A percentile compares a stretch with the other conserved stretches of the same genome.
phyloP scores from a whole-genome alignment of 1,139 yeast genomes.

The Meyerozyma carpophila region DNA sequence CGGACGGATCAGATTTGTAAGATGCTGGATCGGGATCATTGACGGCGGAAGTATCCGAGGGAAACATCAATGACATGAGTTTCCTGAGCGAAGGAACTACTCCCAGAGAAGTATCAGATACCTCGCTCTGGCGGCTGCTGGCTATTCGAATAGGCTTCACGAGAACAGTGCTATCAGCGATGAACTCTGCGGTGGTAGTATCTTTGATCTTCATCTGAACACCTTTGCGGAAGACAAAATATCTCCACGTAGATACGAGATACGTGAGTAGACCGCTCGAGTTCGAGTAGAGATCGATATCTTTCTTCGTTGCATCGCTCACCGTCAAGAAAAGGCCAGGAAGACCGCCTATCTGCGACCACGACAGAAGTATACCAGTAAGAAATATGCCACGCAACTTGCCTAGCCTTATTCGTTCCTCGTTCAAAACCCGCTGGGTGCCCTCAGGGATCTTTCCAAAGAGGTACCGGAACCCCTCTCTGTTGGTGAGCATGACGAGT shows the following conservation, averaged over 20 bases:
- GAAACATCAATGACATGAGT: constrained; percentile 44
- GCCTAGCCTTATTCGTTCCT: constrained; percentile 46
- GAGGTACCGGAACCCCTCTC: constrained; percentile 56
- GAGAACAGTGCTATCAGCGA: constrained; percentile 47
- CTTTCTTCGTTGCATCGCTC: constrained; percentile 71
- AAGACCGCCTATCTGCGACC: constrained; percentile 80
- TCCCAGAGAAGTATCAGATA: background rate
- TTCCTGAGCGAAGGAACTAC: constrained; percentile 21
- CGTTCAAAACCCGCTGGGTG: constrained; percentile 64
- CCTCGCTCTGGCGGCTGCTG: background rate
- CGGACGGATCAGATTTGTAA: constrained; percentile 36
- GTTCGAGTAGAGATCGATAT: constrained; percentile 33
- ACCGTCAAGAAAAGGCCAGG: constrained; percentile 85
- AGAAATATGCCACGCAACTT: constrained; percentile 63
- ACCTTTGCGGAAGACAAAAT: constrained; percentile 82
- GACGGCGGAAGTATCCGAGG: constrained; percentile 34
- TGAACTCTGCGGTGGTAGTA: constrained; percentile 26
- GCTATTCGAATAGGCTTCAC: constrained; percentile 47
- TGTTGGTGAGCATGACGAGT: constrained; percentile 43
- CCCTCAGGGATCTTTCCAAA: constrained; percentile 88
- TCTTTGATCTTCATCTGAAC: constrained; percentile 47
- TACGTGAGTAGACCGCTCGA: constrained; percentile 41
- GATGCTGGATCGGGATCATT: constrained; percentile 35
- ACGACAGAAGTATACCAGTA: constrained; percentile 61
- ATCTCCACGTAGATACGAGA: constrained; percentile 75